Conservation (phyloP, 768 basidiomycete species). For the Boletus sp. region DNA sequence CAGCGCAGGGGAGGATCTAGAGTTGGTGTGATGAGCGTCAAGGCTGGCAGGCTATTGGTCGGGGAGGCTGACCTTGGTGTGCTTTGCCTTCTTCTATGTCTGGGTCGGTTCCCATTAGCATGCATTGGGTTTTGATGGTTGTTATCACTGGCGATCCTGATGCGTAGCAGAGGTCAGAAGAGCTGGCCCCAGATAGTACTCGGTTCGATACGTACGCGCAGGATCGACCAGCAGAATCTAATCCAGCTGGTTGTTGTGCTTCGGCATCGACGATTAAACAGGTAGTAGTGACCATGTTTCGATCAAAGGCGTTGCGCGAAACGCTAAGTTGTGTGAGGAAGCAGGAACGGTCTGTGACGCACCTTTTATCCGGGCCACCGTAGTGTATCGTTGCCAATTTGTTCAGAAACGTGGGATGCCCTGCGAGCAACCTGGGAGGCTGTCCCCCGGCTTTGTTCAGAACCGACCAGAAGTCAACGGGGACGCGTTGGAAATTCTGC, state of each 20-base stretch:
- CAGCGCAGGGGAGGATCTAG: slow-evolving; percentile 2
- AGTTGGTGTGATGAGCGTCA: not conserved
- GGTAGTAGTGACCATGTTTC: not conserved
- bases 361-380: not conserved
- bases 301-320: not conserved
- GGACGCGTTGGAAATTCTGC: not conserved
- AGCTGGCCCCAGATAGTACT: not conserved
- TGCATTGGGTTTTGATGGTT: not conserved
- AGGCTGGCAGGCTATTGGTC: not conserved
- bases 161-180: not conserved
- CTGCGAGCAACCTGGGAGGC: too few relatives aligned
- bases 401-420: not conserved
- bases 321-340: not conserved
- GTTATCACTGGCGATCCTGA: not conserved
- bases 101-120: not conserved
- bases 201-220: not conserved
- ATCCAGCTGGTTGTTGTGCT: not conserved
- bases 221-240: not conserved
- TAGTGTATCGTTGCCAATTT: not conserved
- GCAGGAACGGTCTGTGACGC: too few relatives aligned
- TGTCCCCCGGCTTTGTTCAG: not conserved
- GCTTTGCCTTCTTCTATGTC: not conserved
- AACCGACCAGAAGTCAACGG: not conserved
- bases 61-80: slow-evolving; percentile 4
- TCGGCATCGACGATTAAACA: too few relatives aligned